Evolutionary conservation across 805 yeast genomes (phyloP).

Genomic region (Myxozyma monticola): DNA sequence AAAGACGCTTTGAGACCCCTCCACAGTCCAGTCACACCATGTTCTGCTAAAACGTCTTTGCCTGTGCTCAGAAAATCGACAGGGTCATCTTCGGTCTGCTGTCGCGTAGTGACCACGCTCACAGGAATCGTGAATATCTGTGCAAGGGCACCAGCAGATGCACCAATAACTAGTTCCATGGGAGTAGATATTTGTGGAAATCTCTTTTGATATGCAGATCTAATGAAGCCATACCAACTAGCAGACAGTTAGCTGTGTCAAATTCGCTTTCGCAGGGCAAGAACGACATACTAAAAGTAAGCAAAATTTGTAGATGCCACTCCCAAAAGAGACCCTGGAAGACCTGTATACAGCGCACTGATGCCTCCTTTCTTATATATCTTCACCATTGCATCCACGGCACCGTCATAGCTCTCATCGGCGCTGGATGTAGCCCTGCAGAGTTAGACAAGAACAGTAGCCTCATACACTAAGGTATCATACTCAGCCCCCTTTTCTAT

Average conservation of each 20-base stretch:
- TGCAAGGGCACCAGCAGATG: slow-evolving; percentile 78
- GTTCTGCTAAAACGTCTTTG: slow-evolving; percentile 55
- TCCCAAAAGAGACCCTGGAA: slow-evolving; percentile 64
- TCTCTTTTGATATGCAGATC: slow-evolving; percentile 53
- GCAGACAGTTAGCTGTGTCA: not conserved
- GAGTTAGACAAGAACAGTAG: not conserved
- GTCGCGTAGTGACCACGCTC: slow-evolving; percentile 66
- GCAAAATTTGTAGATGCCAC: slow-evolving; percentile 77
- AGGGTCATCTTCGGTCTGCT: slow-evolving; percentile 41
- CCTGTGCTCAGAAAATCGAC: slow-evolving; percentile 45
- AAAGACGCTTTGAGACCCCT: slow-evolving; percentile 77
- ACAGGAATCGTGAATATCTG: slow-evolving; percentile 82
- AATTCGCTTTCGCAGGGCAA: not conserved
- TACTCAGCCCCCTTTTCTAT: slow-evolving; percentile 9
- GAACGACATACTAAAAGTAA: slow-evolving; percentile 56
- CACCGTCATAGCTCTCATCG: slow-evolving; percentile 42
- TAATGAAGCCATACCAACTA: slow-evolving; percentile 72
- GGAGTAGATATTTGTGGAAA: slow-evolving; percentile 51
- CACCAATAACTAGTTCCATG: slow-evolving; percentile 71
- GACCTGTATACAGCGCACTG: slow-evolving; percentile 70
- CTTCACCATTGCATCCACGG: slow-evolving; percentile 61
- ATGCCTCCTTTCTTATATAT: slow-evolving; percentile 61
- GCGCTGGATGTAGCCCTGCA: too few species aligned
- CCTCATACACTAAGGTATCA: not conserved
- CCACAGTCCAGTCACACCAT: slow-evolving; percentile 76